Base-by-base conservation (phyloP, 2,329 filamentous ascomycete species). In the Phialophora tarda region DNA sequence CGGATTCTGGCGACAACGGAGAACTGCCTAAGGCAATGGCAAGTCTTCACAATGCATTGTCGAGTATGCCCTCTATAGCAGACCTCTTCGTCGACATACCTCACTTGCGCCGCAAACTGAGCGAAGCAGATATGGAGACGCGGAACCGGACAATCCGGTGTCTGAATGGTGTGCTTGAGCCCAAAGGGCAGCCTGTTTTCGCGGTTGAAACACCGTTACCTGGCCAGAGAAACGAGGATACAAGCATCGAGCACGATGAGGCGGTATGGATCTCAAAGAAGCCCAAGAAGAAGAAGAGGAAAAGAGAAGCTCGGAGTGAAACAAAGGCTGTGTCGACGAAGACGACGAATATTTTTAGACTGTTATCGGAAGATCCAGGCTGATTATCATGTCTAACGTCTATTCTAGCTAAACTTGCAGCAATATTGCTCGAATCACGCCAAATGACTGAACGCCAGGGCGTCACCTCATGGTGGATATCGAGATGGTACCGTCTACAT, bases 1-100 rank as follows among this genome's bases (percentile, higher is more conserved):
- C 24, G 51, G 17, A 41, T 7, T 47, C 23, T 7, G 38, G 32
- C 26, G 32, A 56, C 17, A 7, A n/a, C 26, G 17, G 34, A 26
- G 21, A 23, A 23, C 21, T 68, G 23, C 11, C 48, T 12, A 54
- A 5, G 6, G 7, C 11, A 32, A 61, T 28, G 26, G n/a, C 23
- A 14, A 28, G 26, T 28, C 48, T 70, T 3, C 38, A 38, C 7
- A 14, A 14, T 0, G 54, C 5, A 21, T 41, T 70, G n/a, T 34
- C 58, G 4, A 26, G 8, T 2, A 67, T 71, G 68, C 71, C 68
- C n/a, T 14, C 44, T 10, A 67, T 72, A 24, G 44, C 66, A 38
- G 41, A 58, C 2, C 47, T 72, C 12, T 71, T 72, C 53, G 58
- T 72, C 23, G 63, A 71, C 51, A 48, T 69, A 24, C 38, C 59